Evolutionary conservation across 2,329 filamentous ascomycete species (phyloP), one percentile per base, ranked within the genome.

Genomic region (Rhinocladiella similis): DNA sequence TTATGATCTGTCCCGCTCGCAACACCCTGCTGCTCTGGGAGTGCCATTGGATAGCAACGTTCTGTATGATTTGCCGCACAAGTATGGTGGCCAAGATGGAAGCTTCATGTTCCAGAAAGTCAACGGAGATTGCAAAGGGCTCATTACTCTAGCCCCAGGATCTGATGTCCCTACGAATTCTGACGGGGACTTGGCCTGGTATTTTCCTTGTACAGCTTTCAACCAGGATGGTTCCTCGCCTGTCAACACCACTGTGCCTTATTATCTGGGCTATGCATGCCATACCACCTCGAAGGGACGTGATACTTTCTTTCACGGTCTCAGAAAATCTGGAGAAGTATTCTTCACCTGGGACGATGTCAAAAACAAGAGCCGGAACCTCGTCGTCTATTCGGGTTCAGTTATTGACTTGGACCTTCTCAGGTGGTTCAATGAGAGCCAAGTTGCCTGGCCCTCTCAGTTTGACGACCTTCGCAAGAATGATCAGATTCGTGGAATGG

Each of bases 91-190:
- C n/a, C 83, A 89, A 72, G 95, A 99, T 70, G 93, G 90, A 56
- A 97, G 92, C 69, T 99, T 99, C 71, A 76, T 99, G 68, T 99
- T 99, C 75, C 94, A 99, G 71, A 96, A 97, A 64, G 94, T 99
- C 72, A 99, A 99, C 66, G 95, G 94, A 47, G 89, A 89, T 61
- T 99, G 94, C 82, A 99, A 97, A 76, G 89, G 83, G 9, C 75
- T 97, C 54, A 96, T 99, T 69, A 96, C 84, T 1, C 73, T 80
- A 6, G 83, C 88, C 1, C 70, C 81, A 1, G 79, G 79, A 53
- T 95, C 92, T 0, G 87, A 91, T 65, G 85, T 99, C 7, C 91
- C 92, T 1, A 89, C 88, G 5, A 87, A 96, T 69, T 74, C 72
- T 22, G 75, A 86, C 50, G 85, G 83, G 5, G 86, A 96, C 55